A percentile compares a stretch with the other conserved stretches of the same genome.
Evolutionary conservation across 805 yeast genomes (phyloP).

Genomic region (Yamadazyma olivae): DNA sequence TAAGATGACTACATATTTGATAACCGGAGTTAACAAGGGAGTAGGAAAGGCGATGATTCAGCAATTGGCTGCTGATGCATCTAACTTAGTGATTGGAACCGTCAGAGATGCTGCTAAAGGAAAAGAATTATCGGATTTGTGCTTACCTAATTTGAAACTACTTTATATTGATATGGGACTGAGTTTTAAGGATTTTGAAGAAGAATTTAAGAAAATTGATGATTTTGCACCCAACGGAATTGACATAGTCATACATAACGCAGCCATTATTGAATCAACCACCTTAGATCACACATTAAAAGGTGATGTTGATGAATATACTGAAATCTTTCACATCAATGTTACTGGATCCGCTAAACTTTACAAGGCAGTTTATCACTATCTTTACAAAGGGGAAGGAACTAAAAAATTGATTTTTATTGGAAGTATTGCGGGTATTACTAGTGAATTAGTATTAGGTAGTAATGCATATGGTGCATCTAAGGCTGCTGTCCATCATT

Average conservation of each 20-base stretch:
- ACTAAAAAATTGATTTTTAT: background rate
- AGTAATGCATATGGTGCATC: slow-evolving; percentile 27
- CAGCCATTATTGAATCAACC: slow-evolving; percentile 1
- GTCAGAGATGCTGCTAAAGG: slow-evolving; percentile 5
- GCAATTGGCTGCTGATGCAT: background rate
- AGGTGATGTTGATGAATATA: slow-evolving; percentile 5
- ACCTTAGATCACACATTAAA: background rate
- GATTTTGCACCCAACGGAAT: slow-evolving; percentile 1
- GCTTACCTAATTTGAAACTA: slow-evolving; percentile 1
- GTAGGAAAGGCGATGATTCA: slow-evolving; percentile 4
- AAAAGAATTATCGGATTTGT: background rate
- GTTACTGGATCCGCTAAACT: slow-evolving; percentile 10
- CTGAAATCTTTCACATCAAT: slow-evolving; percentile 3
- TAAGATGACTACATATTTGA: slow-evolving; percentile 8
- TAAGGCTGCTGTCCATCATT: slow-evolving; percentile 33
- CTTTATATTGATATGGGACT: background rate
- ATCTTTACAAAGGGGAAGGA: slow-evolving; percentile 6
- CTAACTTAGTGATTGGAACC: slow-evolving; percentile 8
- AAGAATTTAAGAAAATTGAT: slow-evolving; percentile 1
- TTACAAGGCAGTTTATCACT: slow-evolving; percentile 10
- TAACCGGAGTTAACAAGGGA: slow-evolving; percentile 9
- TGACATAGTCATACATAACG: slow-evolving; percentile 8
- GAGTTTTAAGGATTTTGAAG: background rate
- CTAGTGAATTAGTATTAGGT: background rate
- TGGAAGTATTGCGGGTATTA: background rate